Evolutionary conservation across 164 flowering plant species (phyloP).

Genomic region (Liquidambar formosana): DNA sequence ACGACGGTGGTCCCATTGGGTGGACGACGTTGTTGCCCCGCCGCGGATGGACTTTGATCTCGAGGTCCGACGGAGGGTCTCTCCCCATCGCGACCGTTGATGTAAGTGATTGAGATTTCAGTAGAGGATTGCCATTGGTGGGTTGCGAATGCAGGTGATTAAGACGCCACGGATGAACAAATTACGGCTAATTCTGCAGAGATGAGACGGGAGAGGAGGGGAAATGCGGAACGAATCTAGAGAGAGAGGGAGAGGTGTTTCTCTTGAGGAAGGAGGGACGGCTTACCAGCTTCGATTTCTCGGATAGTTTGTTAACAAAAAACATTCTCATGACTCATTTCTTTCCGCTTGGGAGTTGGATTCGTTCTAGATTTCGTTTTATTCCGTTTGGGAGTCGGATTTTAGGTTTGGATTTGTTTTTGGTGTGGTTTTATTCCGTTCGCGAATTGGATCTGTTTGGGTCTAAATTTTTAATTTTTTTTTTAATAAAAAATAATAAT

Average conservation of each 20-base stretch:
- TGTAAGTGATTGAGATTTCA: background rate
- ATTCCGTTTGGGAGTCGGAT: too few species aligned
- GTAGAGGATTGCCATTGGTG: background rate
- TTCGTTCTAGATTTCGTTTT: too few species aligned
- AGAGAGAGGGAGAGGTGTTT: background rate
- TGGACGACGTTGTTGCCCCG: constrained; percentile 27
- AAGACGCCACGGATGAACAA: too few species aligned
- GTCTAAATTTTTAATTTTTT: too few species aligned
- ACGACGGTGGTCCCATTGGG: constrained; percentile 16
- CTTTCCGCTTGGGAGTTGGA: too few species aligned
- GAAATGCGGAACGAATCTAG: background rate
- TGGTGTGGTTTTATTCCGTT: too few species aligned
- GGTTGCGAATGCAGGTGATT: background rate
- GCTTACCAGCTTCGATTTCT: background rate
- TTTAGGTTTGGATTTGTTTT: too few species aligned
- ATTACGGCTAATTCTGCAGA: background rate
- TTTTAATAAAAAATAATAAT: too few species aligned
- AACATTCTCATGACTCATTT: too few species aligned
- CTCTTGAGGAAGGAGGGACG: background rate
- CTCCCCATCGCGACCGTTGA: constrained; percentile 25
- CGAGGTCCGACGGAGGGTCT: constrained; percentile 22
- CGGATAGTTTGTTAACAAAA: too few species aligned
- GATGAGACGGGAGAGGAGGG: too few species aligned
- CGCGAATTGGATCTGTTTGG: too few species aligned
- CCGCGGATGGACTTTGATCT: constrained; percentile 29